phyloP scores from a whole-genome alignment of 1,284 basidiomycete species.

The Gomphus bonarii region DNA sequence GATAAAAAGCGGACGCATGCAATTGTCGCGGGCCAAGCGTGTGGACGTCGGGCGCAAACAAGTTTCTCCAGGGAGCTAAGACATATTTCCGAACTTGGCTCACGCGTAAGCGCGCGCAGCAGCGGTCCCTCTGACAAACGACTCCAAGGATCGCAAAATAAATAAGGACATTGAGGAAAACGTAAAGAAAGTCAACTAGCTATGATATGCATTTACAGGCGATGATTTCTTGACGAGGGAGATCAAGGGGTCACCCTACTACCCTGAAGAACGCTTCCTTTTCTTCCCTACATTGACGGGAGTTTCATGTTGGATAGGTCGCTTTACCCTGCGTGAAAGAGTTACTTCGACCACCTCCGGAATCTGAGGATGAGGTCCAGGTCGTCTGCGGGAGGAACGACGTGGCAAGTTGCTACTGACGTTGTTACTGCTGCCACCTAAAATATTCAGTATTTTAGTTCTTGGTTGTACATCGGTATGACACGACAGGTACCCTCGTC shows the following conservation, averaged over 20 bases:
- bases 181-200: too few species aligned
- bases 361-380: background rate
- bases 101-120: background rate
- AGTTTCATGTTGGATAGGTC: background rate
- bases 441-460: background rate
- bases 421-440: background rate
- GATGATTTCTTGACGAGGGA: too few species aligned
- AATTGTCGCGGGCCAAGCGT: background rate
- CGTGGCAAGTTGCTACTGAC: background rate
- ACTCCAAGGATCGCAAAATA: too few species aligned
- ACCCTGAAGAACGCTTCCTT: background rate
- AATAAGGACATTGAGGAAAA: too few species aligned
- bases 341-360: background rate
- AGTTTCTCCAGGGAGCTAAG: background rate
- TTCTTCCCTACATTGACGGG: background rate
- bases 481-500: background rate
- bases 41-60: background rate
- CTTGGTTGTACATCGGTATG: too few species aligned
- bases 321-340: background rate
- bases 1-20: slow-evolving; percentile 1
- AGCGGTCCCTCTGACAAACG: too few species aligned
- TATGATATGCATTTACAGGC: too few species aligned
- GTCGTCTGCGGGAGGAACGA: background rate
- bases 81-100: background rate
- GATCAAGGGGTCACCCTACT: too few species aligned